Base-by-base conservation (phyloP, 2,329 filamentous ascomycete species). In the Penicillium nordicum region DNA sequence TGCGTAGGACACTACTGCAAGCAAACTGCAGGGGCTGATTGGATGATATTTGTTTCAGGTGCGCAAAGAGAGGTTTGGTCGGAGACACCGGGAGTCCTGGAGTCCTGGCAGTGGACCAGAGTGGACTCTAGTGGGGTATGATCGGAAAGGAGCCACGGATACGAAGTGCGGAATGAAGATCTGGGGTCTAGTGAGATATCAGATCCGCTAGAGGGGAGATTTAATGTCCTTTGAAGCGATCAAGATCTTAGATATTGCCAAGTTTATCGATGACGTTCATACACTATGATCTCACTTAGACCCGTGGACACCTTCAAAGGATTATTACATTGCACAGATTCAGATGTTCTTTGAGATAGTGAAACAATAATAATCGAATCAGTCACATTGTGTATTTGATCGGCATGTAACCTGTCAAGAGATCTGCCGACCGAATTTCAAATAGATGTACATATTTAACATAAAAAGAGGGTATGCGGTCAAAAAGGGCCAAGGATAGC, bases 401-500 rank as follows among this genome's bases (percentile, higher is more conserved):
- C 32, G 5, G 32, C 10, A 27, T 11, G 8, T 25, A 27, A 41
- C 25, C 23, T 29, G 9, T 42, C 5, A 30, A 27, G 30, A 42
- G 8, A 40, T 40, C 34, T 42, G 9, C 18, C n/a, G 5, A 29
- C 12, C 11, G 14, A 16, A n/a, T 7, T 42, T 50, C n/a, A 42
- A 41, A 32, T 30, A 30, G 11, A 54, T 42, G 9, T 54, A 54
- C 30, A 53, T 5, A 10, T 14, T 36, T 12, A 44, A 34, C 48
- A 36, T n/a, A 32, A 49, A 49, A 49, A 49, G 51, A 54, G 48
- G 48, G 48, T 27, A 49, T 41, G 29, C 18, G 29, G 51, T 41
- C 29, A 48, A 47, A 23, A 36, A 48, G 36, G 16, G 21, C 36
- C 36, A 23, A 27, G 10, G 10, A 49, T 36, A 57, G 30, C 45